Base-by-base conservation (phyloP, 2,329 filamentous ascomycete genomes). In the Botrytis paeoniae region DNA sequence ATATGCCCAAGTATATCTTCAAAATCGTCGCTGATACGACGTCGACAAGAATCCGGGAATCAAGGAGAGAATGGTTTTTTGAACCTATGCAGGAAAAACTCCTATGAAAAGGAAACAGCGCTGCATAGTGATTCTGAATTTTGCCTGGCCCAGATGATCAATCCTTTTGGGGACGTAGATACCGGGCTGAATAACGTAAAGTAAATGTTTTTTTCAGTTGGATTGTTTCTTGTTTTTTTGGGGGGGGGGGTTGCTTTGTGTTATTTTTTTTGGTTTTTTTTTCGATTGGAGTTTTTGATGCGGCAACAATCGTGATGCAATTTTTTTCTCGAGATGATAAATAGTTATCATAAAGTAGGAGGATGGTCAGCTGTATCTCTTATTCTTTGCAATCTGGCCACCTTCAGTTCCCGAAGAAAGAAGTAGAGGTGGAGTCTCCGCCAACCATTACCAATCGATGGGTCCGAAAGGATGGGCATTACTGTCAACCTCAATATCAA, bases 1-100 rank as follows among this genome's bases (percentile, higher is more conserved):
- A 12, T n/a, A 14, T 51, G 48, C 48, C 48, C 22, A 51, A 51
- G 14, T 0, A n/a, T 0, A 51, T 12, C 45, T 6, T 51, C 22
- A 51, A 3, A 10, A 25, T n/a, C 48, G 25, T 7, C 22, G 48
- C 22, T n/a, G 10, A 51, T 51, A 51, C 25, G 22, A 6, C 5
- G 4, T 14, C 4, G 48, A 4, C 4, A 2, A 14, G 25, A 3
- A 1, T 22, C 10, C 10, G 12, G 1, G 2, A n/a, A 51, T 51
- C 22, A 14, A 51, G 25, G 10, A 12, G 2, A n/a, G 10, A 6
- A 16, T 22, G 2, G 22, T 18, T 14, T 12, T 1, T 20, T 14
- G 4, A 8, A 20, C 1, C 2, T 14, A 54, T 37, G 22, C 18
- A n/a, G 22, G 18, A 9, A 39, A 37, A 25, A 41, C 25, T 62